A percentile compares a stretch with the other conserved stretches of the same genome.
Conservation (phyloP, 768 basidiomycete species). For the Rhodotorula sphaerocarpa region DNA sequence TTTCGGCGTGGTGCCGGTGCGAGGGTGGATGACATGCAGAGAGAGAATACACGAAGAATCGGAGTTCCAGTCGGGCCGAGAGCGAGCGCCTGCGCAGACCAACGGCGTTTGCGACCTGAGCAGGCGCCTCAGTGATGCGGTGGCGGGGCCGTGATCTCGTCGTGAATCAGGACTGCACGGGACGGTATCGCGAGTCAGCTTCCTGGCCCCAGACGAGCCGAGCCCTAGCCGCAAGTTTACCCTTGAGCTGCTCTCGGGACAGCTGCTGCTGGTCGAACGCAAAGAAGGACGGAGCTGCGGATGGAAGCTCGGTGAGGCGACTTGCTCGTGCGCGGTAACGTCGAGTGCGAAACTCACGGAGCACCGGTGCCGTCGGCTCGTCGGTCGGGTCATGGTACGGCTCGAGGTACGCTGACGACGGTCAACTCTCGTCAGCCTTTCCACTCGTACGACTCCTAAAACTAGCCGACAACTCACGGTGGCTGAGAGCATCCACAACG, state of each 20-base stretch:
- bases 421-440: not conserved
- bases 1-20: too few species aligned
- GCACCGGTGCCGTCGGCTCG: slow-evolving; percentile 89
- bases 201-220: not conserved
- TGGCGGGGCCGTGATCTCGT: slow-evolving; percentile 37
- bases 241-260: slow-evolving; percentile 86
- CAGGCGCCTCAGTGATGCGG: slow-evolving; percentile 12
- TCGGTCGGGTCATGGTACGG: slow-evolving; percentile 82
- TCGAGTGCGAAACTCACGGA: slow-evolving; percentile 49
- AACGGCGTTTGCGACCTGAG: too few species aligned
- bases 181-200: not conserved
- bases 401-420: slow-evolving; percentile 12
- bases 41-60: not conserved
- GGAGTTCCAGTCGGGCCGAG: not conserved
- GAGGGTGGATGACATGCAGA: not conserved
- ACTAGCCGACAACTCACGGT: slow-evolving; percentile 49
- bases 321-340: not conserved
- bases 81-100: too few species aligned
- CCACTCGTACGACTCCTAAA: not conserved
- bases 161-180: slow-evolving; percentile 35
- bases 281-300: slow-evolving; percentile 68
- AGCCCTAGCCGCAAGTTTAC: not conserved
- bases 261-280: slow-evolving; percentile 97
- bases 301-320: not conserved
- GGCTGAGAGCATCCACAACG: slow-evolving; percentile 86